Evolutionary conservation across 1,284 basidiomycete genomes (phyloP), one percentile per base, ranked within the genome.

Genomic region (Sporisorium reilianum): DNA sequence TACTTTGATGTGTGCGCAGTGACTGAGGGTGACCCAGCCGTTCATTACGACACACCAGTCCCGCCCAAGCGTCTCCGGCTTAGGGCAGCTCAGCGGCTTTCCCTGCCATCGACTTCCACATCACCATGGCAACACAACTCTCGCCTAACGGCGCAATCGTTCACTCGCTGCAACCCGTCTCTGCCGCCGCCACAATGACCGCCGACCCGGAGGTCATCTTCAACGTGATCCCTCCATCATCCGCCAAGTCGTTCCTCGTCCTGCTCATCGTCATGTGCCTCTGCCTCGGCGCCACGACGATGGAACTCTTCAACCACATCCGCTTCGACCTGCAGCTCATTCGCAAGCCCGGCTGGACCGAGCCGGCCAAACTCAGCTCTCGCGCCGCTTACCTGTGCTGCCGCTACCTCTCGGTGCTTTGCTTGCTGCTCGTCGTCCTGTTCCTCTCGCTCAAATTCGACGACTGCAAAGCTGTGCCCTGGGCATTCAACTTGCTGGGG

Each of bases 221-320:
- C 55, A 61, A 75, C 40, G 66, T 64, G 20, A 46, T 70, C 3
- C 72, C 72, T 0, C 55, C 67, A 14, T 41, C 50, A 0, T 23
- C 38, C 1, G 72, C 45, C 45, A 66, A 57, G 38, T 52, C 63
- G 9, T 66, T 66, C 45, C 36, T 63, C 11, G 38, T 66, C 14
- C 49, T 66, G 16, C 55, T 70, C 42, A 59, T 75, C 55, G 18
- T 63, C 58, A 63, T 65, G 58, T 69, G 55, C 53, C 36, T 70
- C 23, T 65, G 64, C 45, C 62, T 73, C 11, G 74, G 74, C 36
- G 66, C 62, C 3, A 40, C 48, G 5, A 25, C 54, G 6, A 59
- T 72, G 55, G 74, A 77, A 28, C n/a, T 65, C 12, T 54, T 73
- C 55, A 55, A 60, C 28, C 61, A 72, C 55, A 38, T 77, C 25